Conservation (phyloP, 306 rosid genomes). For the Inga leiocalycina region DNA sequence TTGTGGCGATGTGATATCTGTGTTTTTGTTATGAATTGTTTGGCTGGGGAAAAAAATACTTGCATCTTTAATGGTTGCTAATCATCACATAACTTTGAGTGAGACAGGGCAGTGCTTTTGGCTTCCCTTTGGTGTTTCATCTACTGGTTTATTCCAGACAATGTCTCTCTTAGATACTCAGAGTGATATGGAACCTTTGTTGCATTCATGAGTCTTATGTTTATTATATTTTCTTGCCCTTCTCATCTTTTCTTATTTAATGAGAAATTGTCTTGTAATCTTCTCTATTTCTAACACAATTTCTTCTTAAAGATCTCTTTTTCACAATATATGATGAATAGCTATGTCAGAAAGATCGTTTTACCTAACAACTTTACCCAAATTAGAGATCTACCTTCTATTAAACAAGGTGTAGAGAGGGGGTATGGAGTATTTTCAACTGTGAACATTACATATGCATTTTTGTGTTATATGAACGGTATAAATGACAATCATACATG, state of each 20-base stretch:
- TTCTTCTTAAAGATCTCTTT: not conserved
- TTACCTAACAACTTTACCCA: not conserved
- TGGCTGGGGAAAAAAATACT: not conserved
- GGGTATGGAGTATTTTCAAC: not conserved
- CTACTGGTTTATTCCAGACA: not conserved
- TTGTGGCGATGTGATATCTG: not conserved
- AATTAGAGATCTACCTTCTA: not conserved
- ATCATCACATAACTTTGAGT: not conserved
- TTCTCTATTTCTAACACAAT: not conserved
- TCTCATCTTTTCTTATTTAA: not conserved
- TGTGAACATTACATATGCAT: not conserved
- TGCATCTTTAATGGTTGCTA: not conserved
- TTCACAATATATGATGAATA: not conserved
- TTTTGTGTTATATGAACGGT: not conserved
- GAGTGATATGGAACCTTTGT: constrained; percentile 1
- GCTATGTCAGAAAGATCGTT: not conserved
- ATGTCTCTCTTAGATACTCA: not conserved
- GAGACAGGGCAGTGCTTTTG: not conserved
- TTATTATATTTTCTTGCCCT: not conserved
- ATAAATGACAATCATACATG: not conserved
- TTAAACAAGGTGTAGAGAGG: not conserved
- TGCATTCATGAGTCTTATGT: not conserved
- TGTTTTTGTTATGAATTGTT: not conserved
- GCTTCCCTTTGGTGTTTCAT: not conserved
- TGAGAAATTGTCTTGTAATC: not conserved